Base-by-base conservation (phyloP, 2,329 filamentous ascomycete species). In the Periconia sp. region DNA sequence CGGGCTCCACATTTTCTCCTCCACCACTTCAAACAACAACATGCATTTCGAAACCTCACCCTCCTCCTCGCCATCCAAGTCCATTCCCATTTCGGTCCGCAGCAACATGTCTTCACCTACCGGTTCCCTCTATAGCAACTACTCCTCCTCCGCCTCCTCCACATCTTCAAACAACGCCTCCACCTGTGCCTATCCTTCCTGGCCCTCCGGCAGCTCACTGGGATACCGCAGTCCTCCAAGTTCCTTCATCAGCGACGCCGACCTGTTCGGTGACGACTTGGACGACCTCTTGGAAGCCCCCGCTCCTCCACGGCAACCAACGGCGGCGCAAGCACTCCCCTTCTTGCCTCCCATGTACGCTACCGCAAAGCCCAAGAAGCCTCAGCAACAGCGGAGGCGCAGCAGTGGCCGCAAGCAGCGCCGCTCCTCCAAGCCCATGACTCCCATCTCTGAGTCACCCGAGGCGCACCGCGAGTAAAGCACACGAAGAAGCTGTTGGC, bases 201-300 rank as follows among this genome's bases (percentile, higher is more conserved):
- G 74, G 74, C 73, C 74, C 10, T 68, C 66, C 1, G 70, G 72
- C 19, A 65, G 67, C 33, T 70, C 69, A 17, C 72, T 76, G 11
- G 67, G 66, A 49, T 69, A 70, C 56, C 66, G 67, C 60, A 70
- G 63, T 61, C 59, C 69, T 5, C 72, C 74, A 19, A 72, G 68
- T 52, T 73, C 74, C 54, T 76, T 72, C 66, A 74, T 76, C 62
- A 73, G 69, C 52, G 73, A 76, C 60, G 72, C 62, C 45, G 74
- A 76, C 55, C 70, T 76, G 49, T 75, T 76, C 55, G 69, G 69
- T 35, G 72, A 74, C 45, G 70, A 74, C 59, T 61, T 69, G 31
- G 66, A 73, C 53, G 70, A 72, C 58, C 73, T 76, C 46, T 60
- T 70, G 40, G 67, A 75, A 61, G 72, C 74, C 14, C 74, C 74